Percentiles rank a stretch among this genome's conserved stretches.
Conservation (phyloP, 176 grass and related monocot genomes). For the Avena insularis region DNA sequence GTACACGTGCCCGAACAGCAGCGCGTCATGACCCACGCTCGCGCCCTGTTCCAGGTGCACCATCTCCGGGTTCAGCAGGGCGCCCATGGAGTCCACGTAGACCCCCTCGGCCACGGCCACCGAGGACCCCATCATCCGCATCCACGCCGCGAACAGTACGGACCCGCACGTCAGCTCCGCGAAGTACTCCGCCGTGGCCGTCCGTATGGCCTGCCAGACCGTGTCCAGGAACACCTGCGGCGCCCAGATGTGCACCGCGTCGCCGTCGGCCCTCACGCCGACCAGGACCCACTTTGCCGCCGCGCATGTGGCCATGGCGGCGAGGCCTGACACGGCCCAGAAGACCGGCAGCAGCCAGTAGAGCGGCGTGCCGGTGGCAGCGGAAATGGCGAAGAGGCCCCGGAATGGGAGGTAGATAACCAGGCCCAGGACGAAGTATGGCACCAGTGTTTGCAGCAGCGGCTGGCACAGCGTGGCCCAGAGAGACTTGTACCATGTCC, state of each 20-base stretch:
- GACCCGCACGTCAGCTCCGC: constrained; percentile 61
- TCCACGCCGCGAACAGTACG: constrained; percentile 56
- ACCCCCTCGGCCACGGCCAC: constrained; percentile 40
- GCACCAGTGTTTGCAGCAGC: constrained; percentile 61
- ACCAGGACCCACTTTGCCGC: constrained; percentile 67
- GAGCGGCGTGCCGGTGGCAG: constrained; percentile 2
- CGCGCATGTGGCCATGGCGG: constrained; percentile 39
- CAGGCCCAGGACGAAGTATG: constrained; percentile 54
- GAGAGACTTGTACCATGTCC: constrained; percentile 60
- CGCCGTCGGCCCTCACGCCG: constrained; percentile 49
- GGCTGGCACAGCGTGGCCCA: constrained; percentile 76
- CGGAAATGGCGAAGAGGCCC: constrained; percentile 26
- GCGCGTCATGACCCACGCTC: constrained; percentile 58
- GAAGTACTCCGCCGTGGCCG: constrained; percentile 57
- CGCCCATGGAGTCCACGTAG: constrained; percentile 75
- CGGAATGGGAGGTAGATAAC: constrained; percentile 49
- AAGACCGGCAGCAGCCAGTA: constrained; percentile 63
- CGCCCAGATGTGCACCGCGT: constrained; percentile 64
- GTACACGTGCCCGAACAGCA: constrained; percentile 74
- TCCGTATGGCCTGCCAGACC: constrained; percentile 58
- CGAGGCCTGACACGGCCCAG: constrained; percentile 49
- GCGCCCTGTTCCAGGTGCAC: constrained; percentile 62
- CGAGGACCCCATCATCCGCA: constrained; percentile 56
- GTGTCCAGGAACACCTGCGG: constrained; percentile 66
- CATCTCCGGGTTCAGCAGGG: constrained; percentile 75